phyloP scores from a whole-genome alignment of 2,329 filamentous ascomycete species.

The Blumeria hordei region DNA sequence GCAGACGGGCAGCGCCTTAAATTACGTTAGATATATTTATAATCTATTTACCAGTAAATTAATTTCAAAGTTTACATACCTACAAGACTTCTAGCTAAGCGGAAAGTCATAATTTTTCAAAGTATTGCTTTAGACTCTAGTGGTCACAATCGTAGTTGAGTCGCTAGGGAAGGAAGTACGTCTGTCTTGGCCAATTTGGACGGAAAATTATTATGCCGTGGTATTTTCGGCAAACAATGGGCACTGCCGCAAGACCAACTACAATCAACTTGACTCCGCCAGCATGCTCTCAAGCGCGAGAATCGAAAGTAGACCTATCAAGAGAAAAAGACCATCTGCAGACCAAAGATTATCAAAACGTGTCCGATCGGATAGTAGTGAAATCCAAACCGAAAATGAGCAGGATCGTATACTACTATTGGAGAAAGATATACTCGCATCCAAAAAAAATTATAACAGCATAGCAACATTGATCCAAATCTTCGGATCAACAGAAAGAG shows the following conservation, averaged over 20 bases:
- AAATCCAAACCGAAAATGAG: slow-evolving; percentile 28
- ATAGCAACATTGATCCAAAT: slow-evolving; percentile 48
- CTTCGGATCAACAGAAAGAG: slow-evolving; percentile 24
- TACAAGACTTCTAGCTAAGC: slow-evolving; percentile 83
- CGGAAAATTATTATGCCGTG: no score
- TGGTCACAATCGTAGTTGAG: no score
- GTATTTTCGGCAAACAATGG: no score
- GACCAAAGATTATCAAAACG: slow-evolving; percentile 21
- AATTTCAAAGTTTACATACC: slow-evolving; percentile 30
- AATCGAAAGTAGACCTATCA: slow-evolving; percentile 5
- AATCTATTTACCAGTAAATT: slow-evolving; percentile 10
- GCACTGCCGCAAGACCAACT: no score
- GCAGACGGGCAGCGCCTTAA: slow-evolving; percentile 58
- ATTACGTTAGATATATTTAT: slow-evolving; percentile 16
- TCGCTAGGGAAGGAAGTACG: no score
- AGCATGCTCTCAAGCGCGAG: background rate
- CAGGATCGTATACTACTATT: slow-evolving; percentile 43
- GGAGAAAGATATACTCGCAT: slow-evolving; percentile 62
- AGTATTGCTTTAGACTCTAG: no score
- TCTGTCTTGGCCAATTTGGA: no score
- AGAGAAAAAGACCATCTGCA: slow-evolving; percentile 27
- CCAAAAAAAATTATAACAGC: slow-evolving; percentile 79
- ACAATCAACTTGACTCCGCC: no score
- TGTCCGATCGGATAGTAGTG: slow-evolving; percentile 20
- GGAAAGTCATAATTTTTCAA: slow-evolving; percentile 73